Evolutionary conservation across 2,329 filamentous ascomycete species (phyloP).

Genomic region (Cytospora schulzeri): DNA sequence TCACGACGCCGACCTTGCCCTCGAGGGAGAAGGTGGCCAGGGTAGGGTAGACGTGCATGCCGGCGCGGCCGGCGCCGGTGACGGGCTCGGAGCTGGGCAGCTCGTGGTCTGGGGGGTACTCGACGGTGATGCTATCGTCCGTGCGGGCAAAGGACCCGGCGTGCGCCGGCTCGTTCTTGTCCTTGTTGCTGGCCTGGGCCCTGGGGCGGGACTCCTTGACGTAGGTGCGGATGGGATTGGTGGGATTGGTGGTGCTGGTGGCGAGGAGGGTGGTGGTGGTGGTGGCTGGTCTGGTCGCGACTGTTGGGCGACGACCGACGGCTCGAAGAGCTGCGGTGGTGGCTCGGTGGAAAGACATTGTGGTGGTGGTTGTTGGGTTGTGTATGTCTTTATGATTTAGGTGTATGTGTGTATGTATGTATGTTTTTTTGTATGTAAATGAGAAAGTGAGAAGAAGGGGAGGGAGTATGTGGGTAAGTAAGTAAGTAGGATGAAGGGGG

Average conservation of each 20-base stretch:
- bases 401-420: no score
- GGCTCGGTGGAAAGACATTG: slow-evolving; percentile 18
- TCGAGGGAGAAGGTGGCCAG: slow-evolving; percentile 85
- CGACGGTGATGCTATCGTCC: slow-evolving; percentile 74
- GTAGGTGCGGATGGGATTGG: slow-evolving; percentile 27
- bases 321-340: slow-evolving; percentile 15
- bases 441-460: no score
- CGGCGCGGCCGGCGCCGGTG: slow-evolving; percentile 66
- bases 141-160: slow-evolving; percentile 76
- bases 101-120: slow-evolving; percentile 75
- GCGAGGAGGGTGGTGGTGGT: neutral
- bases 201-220: slow-evolving; percentile 35
- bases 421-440: neutral
- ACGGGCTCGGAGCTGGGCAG: slow-evolving; percentile 72
- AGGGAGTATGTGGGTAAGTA: neutral
- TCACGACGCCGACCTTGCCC: slow-evolving; percentile 80
- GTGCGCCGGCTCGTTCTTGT: slow-evolving; percentile 35
- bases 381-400: neutral
- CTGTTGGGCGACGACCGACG: slow-evolving; percentile 2
- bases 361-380: neutral
- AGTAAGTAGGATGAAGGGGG: neutral
- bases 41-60: slow-evolving; percentile 81
- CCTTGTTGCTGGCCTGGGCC: slow-evolving; percentile 32
- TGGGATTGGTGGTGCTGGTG: neutral
- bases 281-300: neutral